phyloP scores from a whole-genome alignment of 306 rosid species.

The Castanea sativa region DNA sequence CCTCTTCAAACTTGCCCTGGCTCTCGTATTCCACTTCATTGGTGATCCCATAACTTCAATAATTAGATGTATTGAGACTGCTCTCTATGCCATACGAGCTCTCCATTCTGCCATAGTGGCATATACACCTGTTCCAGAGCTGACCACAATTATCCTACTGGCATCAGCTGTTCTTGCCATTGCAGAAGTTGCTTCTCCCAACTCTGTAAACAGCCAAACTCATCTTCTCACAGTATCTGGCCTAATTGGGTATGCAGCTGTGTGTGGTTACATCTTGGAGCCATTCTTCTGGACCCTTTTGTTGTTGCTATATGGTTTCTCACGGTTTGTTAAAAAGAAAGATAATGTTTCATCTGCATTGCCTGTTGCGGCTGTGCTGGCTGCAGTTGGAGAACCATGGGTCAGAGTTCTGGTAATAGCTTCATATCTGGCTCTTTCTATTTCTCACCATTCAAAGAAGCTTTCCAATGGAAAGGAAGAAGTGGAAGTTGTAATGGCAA shows the following conservation, averaged over 20 bases:
- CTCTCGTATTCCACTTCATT: conserved; percentile 56
- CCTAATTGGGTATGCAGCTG: conserved; percentile 75
- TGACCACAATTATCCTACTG: conserved; percentile 52
- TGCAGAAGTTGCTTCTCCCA: conserved; percentile 74
- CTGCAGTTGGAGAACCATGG: conserved; percentile 94
- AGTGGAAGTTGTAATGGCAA: conserved; percentile 27
- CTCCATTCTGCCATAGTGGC: conserved; percentile 74
- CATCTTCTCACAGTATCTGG: conserved; percentile 72
- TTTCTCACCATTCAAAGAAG: conserved; percentile 54
- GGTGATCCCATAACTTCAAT: conserved; percentile 75
- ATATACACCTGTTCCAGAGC: conserved; percentile 67
- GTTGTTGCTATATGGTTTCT: conserved; percentile 57
- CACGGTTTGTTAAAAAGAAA: conserved; percentile 58
- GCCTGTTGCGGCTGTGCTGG: conserved; percentile 78
- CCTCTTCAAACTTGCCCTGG: conserved; percentile 52
- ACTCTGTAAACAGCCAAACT: conserved; percentile 61
- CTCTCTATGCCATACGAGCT: conserved; percentile 49
- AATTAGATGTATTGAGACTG: conserved; percentile 60
- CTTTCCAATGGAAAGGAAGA: conserved; percentile 40
- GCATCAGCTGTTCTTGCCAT: conserved; percentile 69
- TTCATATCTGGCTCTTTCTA: conserved; percentile 60
- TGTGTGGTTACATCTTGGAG: conserved; percentile 69
- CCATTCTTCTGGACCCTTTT: conserved; percentile 89
- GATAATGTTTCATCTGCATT: conserved; percentile 71
- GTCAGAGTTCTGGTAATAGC: conserved; percentile 63